phyloP scores from a whole-genome alignment of 2,329 filamentous ascomycete species.

The Balansia obtecta region DNA sequence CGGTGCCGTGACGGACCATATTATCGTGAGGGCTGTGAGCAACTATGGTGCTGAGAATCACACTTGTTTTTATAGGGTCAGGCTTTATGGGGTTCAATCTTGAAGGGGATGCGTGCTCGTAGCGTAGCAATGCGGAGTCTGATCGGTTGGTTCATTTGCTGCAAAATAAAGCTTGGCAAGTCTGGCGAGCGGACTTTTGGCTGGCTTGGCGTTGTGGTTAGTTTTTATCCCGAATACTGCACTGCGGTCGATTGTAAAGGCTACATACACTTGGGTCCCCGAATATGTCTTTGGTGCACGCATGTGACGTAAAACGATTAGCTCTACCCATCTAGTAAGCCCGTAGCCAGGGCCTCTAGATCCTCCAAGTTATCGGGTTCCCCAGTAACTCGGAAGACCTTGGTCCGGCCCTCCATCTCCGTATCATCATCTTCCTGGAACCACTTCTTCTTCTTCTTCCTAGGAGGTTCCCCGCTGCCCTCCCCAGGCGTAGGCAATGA shows the following conservation, averaged over 20 bases:
- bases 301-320: too few species aligned
- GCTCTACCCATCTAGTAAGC: conserved; percentile 43
- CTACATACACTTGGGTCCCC: too few species aligned
- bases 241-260: too few species aligned
- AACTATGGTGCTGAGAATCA: conserved; percentile 47
- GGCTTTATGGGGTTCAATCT: conserved; percentile 36
- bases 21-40: conserved; percentile 41
- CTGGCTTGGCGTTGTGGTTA: too few species aligned
- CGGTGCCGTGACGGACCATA: conserved; percentile 33
- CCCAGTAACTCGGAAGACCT: conserved; percentile 48
- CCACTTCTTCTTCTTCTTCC: conserved; percentile 61
- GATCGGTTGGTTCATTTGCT: too few species aligned
- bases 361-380: conserved; percentile 72
- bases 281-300: too few species aligned
- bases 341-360: conserved; percentile 63
- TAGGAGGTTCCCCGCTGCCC: conserved; percentile 25
- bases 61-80: conserved; percentile 55
- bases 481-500: conserved; percentile 37
- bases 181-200: too few species aligned
- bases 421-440: conserved; percentile 57
- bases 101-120: conserved; percentile 13
- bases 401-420: conserved; percentile 31
- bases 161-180: too few species aligned
- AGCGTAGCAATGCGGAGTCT: too few species aligned
- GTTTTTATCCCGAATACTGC: too few species aligned